Evolutionary conservation across 352 stramenopile genomes (phyloP).

Genomic region (Phytophthora meadii): DNA sequence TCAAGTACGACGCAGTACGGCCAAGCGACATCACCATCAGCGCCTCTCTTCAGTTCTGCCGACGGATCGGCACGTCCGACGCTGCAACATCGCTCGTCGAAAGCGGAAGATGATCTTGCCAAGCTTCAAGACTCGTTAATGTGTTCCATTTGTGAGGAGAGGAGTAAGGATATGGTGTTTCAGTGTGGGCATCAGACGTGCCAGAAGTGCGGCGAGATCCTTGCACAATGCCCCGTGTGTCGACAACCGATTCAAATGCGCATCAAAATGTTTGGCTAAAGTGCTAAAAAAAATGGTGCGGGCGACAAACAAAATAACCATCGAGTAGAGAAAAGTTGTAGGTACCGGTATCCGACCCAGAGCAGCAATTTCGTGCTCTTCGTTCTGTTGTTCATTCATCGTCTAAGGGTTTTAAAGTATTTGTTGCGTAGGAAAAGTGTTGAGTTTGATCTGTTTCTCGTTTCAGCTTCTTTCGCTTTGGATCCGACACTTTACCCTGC

Average conservation of each 20-base stretch:
- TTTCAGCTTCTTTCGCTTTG: constrained; percentile 26
- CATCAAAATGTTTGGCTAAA: constrained; percentile 72
- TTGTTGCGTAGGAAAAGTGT: background rate
- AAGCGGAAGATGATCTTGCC: constrained; percentile 63
- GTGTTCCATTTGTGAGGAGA: constrained; percentile 82
- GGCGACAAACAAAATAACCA: background rate
- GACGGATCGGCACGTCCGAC: constrained; percentile 22
- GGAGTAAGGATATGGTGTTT: constrained; percentile 82
- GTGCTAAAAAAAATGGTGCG: background rate
- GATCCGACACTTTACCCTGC: constrained; percentile 3
- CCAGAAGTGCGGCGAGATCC: constrained; percentile 49
- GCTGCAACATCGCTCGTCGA: constrained; percentile 49
- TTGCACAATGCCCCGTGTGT: constrained; percentile 78
- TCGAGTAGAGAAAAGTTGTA: constrained; percentile 13
- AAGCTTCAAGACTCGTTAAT: constrained; percentile 70
- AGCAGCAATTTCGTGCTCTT: constrained; percentile 32
- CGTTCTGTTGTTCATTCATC: constrained; percentile 35
- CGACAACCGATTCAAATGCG: constrained; percentile 75
- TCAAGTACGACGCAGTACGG: constrained; percentile 22
- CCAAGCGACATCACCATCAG: constrained; percentile 36
- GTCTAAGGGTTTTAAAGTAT: constrained; percentile 23
- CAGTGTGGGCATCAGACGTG: constrained; percentile 89
- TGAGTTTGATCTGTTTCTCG: constrained; percentile 4
- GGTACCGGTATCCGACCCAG: constrained; percentile 2
- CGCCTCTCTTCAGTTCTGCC: constrained; percentile 28